Base-by-base conservation (phyloP, 345 rosid genomes). In the Arabidopsis suecica region DNA sequence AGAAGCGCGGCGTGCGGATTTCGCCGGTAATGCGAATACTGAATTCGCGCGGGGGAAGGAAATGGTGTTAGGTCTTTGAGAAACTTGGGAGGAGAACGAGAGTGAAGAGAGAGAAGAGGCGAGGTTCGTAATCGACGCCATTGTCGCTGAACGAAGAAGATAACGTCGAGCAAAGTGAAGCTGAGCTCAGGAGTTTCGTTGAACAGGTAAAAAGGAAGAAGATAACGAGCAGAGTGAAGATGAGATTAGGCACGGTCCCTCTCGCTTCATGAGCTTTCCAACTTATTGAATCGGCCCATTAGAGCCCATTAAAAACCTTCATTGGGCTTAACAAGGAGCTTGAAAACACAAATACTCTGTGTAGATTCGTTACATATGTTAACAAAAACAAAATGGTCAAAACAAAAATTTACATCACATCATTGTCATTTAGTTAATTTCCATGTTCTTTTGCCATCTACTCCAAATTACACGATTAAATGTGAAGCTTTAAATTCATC, bases 1-100 rank as follows among this genome's bases (percentile, higher is more conserved):
- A 50, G 82, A 42, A 68, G 66, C 65, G 49, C 74, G 75, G 14
- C 77, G 78, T 70, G 76, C 62, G 37, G 77, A 79, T 32, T 73
- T 40, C 60, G 76, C 58, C 53, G 82, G 85, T 2, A 80, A 50
- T 28, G 82, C 16, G 32, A 86, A 74, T 9, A 25, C 47, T 37
- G 80, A 71, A 18, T 70, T 84, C 23, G 78, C 62, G n/a, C 60
- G 65, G 54, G 85, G 11, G 57, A 87, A 69, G 3, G 88, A 74
- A 7, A 86, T 23, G 62, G 61, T 13, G 82, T 7, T 75, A 34
- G 88, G 85, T 71, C 75, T 83, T 44, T 57, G 85, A 54, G 93
- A 91, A 77, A 89, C 42, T 22, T 86, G 90, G 49, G 95, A 88
- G 32, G 92, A 90, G 77, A 91, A 86, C 6, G 96, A 91, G 68